phyloP scores from a whole-genome alignment of 2,329 filamentous ascomycete species.

The Plenodomus lindquistii region DNA sequence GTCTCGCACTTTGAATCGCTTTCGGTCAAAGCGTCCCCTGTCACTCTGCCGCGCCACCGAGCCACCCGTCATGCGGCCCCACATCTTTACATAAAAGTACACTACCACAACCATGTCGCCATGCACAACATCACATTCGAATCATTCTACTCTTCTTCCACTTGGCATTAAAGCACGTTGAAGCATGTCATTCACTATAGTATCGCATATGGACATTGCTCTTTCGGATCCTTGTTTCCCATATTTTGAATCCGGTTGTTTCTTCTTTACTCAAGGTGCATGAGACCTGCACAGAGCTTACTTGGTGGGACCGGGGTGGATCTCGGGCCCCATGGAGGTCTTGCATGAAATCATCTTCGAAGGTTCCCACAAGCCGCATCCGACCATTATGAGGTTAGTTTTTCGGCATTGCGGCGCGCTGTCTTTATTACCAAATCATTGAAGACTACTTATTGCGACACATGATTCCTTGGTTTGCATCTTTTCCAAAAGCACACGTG shows the following conservation, averaged over 20 bases:
- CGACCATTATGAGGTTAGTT: constrained; percentile 6
- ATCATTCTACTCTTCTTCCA: not conserved
- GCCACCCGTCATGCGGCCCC: not conserved
- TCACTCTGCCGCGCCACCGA: not conserved
- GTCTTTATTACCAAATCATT: constrained; percentile 5
- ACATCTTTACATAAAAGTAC: not conserved
- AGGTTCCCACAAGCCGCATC: constrained; percentile 16
- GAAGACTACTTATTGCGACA: not conserved
- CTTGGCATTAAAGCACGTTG: not conserved
- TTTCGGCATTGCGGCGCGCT: constrained; percentile 17
- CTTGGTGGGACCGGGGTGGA: constrained; percentile 12
- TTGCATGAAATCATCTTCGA: constrained; percentile 21
- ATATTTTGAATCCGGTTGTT: constrained; percentile 3
- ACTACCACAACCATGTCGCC: not conserved
- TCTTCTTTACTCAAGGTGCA: constrained; percentile 16
- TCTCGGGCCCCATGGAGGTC: constrained; percentile 6
- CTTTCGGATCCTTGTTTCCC: constrained; percentile 9
- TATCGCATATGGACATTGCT: not conserved
- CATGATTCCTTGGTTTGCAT: not conserved
- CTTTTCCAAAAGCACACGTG: too few relatives aligned
- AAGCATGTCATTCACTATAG: not conserved
- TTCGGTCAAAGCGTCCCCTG: not conserved
- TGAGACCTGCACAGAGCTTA: constrained; percentile 4
- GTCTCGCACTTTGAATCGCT: constrained; percentile 70
- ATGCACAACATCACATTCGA: not conserved